phyloP scores from a whole-genome alignment of 805 yeast species.

The Candida arabinofermentans region DNA sequence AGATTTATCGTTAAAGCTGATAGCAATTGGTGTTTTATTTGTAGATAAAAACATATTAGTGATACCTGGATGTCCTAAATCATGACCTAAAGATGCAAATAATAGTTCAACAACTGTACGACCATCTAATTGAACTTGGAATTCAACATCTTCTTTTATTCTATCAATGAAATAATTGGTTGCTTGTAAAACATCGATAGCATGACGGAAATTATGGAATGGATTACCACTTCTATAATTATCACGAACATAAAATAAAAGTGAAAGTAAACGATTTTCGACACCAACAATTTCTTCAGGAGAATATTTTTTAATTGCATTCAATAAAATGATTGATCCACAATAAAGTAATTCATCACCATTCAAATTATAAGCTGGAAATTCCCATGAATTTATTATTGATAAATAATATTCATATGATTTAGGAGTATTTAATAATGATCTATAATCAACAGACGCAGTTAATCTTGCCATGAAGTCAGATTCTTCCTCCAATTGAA shows the following conservation, averaged over 20 bases:
- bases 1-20: conserved; percentile 57
- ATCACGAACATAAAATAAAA: conserved; percentile 67
- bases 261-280: conserved; percentile 46
- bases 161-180: conserved; percentile 55
- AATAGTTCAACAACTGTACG: conserved; percentile 55
- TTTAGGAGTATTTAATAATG: conserved; percentile 22
- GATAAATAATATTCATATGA: conserved; percentile 22
- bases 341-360: conserved; percentile 65
- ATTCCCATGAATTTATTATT: conserved; percentile 57
- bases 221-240: conserved; percentile 82
- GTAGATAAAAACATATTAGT: conserved; percentile 68
- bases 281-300: not conserved
- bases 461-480: conserved; percentile 21
- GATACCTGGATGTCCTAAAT: conserved; percentile 95
- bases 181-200: conserved; percentile 92
- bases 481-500: conserved; percentile 7
- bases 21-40: conserved; percentile 59
- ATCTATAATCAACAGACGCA: conserved; percentile 26
- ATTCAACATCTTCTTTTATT: conserved; percentile 9
- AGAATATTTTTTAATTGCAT: not conserved
- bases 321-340: conserved; percentile 49
- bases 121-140: conserved; percentile 9
- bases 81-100: conserved; percentile 90
- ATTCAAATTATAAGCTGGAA: conserved; percentile 62
- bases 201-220: conserved; percentile 94